Conservation (phyloP, 257 asterid genomes). For the Primulina tabacum region DNA sequence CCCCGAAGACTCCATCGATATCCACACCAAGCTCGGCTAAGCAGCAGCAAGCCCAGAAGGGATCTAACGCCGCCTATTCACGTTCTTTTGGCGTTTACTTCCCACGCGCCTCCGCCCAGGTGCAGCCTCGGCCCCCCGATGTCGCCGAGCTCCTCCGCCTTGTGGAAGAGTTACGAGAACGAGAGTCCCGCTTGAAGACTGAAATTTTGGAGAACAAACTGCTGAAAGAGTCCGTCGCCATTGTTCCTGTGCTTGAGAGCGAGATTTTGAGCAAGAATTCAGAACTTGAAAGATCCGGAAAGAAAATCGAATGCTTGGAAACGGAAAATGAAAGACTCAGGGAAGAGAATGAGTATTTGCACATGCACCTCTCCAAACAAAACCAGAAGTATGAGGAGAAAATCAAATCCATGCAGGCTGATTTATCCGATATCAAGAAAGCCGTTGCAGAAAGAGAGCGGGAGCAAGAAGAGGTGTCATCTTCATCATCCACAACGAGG, state of each 20-base stretch:
- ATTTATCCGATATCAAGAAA: slow-evolving; percentile 47
- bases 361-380: slow-evolving; percentile 54
- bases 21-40: slow-evolving; percentile 44
- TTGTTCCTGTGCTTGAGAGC: slow-evolving; percentile 66
- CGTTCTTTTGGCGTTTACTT: slow-evolving; percentile 75
- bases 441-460: slow-evolving; percentile 43
- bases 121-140: slow-evolving; percentile 94
- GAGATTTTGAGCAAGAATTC: slow-evolving; percentile 50
- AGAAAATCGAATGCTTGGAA: slow-evolving; percentile 69
- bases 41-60: slow-evolving; percentile 34
- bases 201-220: slow-evolving; percentile 70
- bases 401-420: slow-evolving; percentile 45
- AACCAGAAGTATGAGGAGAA: slow-evolving; percentile 54
- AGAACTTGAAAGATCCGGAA: slow-evolving; percentile 44
- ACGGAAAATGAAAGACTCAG: slow-evolving; percentile 66
- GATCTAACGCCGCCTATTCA: slow-evolving; percentile 40
- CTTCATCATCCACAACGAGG: slow-evolving; percentile 39
- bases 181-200: slow-evolving; percentile 71
- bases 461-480: slow-evolving; percentile 27
- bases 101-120: slow-evolving; percentile 85
- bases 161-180: slow-evolving; percentile 61
- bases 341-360: slow-evolving; percentile 63
- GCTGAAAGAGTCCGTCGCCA: slow-evolving; percentile 55
- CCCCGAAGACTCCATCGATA: slow-evolving; percentile 42
- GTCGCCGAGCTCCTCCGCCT: slow-evolving; percentile 63